A percentile compares a stretch with the other conserved stretches of the same genome.
Evolutionary conservation across 2,329 filamentous ascomycete genomes (phyloP).

Genomic region (Escovopsis sp.): DNA sequence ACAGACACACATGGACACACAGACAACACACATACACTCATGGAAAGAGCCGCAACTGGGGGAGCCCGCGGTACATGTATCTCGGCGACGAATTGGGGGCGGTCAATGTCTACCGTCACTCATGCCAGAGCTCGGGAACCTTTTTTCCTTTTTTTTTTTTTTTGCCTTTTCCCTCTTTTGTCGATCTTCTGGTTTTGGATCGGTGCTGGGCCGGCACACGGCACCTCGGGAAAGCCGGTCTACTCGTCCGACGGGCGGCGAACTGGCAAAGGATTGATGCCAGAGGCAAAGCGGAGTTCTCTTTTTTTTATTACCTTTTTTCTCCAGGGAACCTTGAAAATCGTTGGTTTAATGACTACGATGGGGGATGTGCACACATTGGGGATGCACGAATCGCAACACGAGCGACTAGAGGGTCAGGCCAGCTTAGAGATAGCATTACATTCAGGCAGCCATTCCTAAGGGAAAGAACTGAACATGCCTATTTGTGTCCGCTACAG

Average conservation of each 20-base stretch:
- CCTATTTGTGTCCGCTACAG: too few species aligned
- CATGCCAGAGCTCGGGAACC: too few species aligned
- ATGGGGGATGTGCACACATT: neutral
- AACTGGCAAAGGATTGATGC: neutral
- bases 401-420: constrained; percentile 1
- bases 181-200: too few species aligned
- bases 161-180: too few species aligned
- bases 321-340: constrained; percentile 3
- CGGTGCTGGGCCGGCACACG: too few species aligned
- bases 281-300: too few species aligned
- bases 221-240: too few species aligned
- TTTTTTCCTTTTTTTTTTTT: too few species aligned
- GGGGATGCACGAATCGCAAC: neutral
- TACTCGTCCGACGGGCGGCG: neutral
- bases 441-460: constrained; percentile 1
- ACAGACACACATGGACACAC: too few species aligned
- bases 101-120: too few species aligned
- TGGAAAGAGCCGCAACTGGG: neutral
- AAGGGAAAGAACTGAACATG: neutral
- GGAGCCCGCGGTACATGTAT: neutral
- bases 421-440: constrained; percentile 5
- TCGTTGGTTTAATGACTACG: constrained; percentile 3
- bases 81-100: too few species aligned
- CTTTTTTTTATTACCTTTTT: neutral
- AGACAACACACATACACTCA: neutral